Evolutionary conservation across 768 basidiomycete genomes (phyloP), one percentile per base, ranked within the genome.

Genomic region (Podaxis mareebaensis): DNA sequence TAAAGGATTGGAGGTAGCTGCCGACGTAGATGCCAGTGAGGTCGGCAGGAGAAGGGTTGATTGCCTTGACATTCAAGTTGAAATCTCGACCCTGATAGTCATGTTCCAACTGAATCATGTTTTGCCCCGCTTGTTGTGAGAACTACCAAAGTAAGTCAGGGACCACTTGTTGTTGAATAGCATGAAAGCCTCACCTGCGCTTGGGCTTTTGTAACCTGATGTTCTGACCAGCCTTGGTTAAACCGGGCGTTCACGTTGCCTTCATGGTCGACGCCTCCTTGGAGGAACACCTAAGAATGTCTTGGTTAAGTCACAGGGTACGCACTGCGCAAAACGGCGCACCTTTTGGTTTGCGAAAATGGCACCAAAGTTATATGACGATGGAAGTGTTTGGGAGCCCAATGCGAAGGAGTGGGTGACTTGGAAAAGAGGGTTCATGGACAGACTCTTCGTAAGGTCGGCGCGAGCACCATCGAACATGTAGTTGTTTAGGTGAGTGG

Each of bases 391-490:
- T 74, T 92, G 90, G 20, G 93, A 94, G 20, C 94, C 97, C 62
- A 98, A 80, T 64, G 89, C 83, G 78, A 99, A 98, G 24, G 95
- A 92, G 76, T 99, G 97, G 65, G 95, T 96, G 69, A 98, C 91
- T 81, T 99, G 96, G 85, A 99, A 99, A 56, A 92, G 87, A n/a
- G 97, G 97, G 75, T 87, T 93, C 75, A 91, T 83, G 30, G 95
- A 96, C 69, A 99, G 82, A 69, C 85, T 90, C 79, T 99, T 99
- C 53, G 93, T 91, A 69, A 99, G 81, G 81, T 99, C 97, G 36
- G 96, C 97, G 68, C 96, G 85, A 28, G 92, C 97, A 67, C 97
- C 97, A 80, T 99, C 97, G 75, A 99, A 99, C 72, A 95, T 87
- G 79, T 91, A 96, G 80, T 96, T 97, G 51, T 90, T 91, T 55